These are phyloP conservation scores for Pichia pseudocactophila DNA, from an alignment of 805 yeast genomes.

Conservation along the genomic window DNA sequence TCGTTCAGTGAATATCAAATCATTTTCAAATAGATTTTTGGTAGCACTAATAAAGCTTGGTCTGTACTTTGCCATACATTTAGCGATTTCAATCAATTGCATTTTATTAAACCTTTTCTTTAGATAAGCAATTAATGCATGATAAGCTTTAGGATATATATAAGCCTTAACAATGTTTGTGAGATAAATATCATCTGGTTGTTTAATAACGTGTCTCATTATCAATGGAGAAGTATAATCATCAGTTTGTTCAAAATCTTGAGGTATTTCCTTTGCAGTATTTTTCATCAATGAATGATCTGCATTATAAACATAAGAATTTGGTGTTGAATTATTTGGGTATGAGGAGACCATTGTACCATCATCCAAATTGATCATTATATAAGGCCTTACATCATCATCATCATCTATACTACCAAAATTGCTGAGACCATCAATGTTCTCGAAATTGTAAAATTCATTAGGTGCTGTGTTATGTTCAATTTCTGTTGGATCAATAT, in stretches of 20 bases:
- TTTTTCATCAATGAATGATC: constrained; percentile 46
- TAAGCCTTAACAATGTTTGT: constrained; percentile 37
- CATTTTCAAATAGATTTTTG: constrained; percentile 62
- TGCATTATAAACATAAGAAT: constrained; percentile 40
- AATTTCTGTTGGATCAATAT: background rate
- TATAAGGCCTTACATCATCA: constrained; percentile 24
- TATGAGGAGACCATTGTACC: constrained; percentile 26
- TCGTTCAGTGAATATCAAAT: constrained; percentile 52
- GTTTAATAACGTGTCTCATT: constrained; percentile 47
- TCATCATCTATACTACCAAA: constrained; percentile 13
- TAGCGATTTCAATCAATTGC: constrained; percentile 36
- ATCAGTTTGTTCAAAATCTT: constrained; percentile 29
- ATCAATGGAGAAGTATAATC: constrained; percentile 51
- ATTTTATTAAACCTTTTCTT: constrained; percentile 39
- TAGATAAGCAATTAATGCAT: constrained; percentile 47
- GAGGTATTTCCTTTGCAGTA: constrained; percentile 36
- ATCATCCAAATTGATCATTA: constrained; percentile 22
- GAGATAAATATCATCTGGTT: constrained; percentile 40
- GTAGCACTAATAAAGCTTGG: constrained; percentile 76
- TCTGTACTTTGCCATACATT: constrained; percentile 55
- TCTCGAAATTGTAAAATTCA: background rate
- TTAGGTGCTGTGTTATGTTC: background rate
- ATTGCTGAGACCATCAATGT: background rate
- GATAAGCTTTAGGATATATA: constrained; percentile 57
- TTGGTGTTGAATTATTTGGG: constrained; percentile 27